A percentile compares a stretch with the other conserved stretches of the same genome.
Evolutionary conservation across 306 rosid genomes (phyloP).

Genomic region (Arachis stenosperma): DNA sequence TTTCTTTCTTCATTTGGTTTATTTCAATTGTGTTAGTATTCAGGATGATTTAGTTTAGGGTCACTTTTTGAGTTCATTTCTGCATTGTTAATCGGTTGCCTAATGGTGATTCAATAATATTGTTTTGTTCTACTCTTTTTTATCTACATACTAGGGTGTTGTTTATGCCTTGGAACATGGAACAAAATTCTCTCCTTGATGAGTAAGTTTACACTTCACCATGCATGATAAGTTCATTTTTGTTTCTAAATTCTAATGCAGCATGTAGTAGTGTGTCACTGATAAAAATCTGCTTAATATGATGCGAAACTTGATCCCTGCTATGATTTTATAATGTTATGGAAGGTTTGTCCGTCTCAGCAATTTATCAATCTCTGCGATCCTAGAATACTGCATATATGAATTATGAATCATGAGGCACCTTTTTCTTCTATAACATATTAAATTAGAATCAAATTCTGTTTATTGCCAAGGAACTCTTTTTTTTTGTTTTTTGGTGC

Average conservation of each 20-base stretch:
- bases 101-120: background rate
- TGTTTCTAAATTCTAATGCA: conserved; percentile 13
- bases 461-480: too few species aligned
- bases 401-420: too few species aligned
- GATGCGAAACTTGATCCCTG: background rate
- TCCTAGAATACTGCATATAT: background rate
- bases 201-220: background rate
- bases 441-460: too few species aligned
- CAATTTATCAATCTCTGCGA: background rate
- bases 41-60: conserved; percentile 12
- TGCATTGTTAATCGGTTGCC: background rate
- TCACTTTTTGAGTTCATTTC: background rate
- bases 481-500: too few species aligned
- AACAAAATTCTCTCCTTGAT: background rate
- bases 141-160: background rate
- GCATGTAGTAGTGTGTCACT: conserved; percentile 13
- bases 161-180: conserved; percentile 15
- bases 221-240: conserved; percentile 7
- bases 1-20: conserved; percentile 24
- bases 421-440: too few species aligned
- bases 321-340: background rate
- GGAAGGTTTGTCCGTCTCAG: conserved; percentile 13
- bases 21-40: conserved; percentile 16
- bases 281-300: conserved; percentile 17
- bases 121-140: background rate